Conservation (phyloP, 257 asterid genomes). For the Dorcoceras hygrometricum region DNA sequence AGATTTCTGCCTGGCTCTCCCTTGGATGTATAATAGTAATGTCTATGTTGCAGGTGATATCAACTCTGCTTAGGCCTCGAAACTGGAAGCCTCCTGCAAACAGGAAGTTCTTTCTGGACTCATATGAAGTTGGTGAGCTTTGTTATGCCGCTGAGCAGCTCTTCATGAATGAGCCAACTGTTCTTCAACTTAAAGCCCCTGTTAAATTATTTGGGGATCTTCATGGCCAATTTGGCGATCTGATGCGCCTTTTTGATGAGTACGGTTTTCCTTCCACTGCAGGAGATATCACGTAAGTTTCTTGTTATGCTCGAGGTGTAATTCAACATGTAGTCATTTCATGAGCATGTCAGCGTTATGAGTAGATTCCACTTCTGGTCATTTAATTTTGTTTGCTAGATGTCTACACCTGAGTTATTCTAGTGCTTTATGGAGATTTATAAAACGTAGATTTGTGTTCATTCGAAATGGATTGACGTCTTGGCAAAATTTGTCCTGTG, state of each 20-base stretch:
- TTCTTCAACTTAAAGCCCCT: slow-evolving; percentile 98
- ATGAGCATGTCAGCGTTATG: slow-evolving; percentile 9
- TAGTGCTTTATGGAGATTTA: slow-evolving; percentile 14
- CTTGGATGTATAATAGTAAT: slow-evolving; percentile 18
- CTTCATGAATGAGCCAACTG: slow-evolving; percentile 94
- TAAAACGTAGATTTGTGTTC: not conserved
- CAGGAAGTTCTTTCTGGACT: slow-evolving; percentile 92
- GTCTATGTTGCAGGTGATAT: slow-evolving; percentile 60
- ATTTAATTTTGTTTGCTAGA: slow-evolving; percentile 1
- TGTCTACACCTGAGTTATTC: not conserved
- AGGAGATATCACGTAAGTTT: slow-evolving; percentile 93
- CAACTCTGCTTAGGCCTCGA: slow-evolving; percentile 88
- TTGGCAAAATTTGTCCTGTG: not conserved
- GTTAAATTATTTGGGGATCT: slow-evolving; percentile 98
- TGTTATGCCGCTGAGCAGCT: slow-evolving; percentile 99
- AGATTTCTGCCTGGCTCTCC: slow-evolving; percentile 14
- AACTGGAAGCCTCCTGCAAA: slow-evolving; percentile 92
- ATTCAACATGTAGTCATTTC: not conserved
- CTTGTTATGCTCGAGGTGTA: slow-evolving; percentile 19
- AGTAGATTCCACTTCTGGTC: not conserved
- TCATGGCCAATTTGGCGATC: slow-evolving; percentile 98
- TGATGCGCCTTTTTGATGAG: slow-evolving; percentile 97
- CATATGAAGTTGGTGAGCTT: slow-evolving; percentile 96
- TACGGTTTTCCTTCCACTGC: slow-evolving; percentile 99
- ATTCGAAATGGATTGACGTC: slow-evolving; percentile 9